Percentiles rank a stretch among this genome's conserved stretches.
Conservation (phyloP, 495 filamentous ascomycete species). For the Tuber umbilicatum region DNA sequence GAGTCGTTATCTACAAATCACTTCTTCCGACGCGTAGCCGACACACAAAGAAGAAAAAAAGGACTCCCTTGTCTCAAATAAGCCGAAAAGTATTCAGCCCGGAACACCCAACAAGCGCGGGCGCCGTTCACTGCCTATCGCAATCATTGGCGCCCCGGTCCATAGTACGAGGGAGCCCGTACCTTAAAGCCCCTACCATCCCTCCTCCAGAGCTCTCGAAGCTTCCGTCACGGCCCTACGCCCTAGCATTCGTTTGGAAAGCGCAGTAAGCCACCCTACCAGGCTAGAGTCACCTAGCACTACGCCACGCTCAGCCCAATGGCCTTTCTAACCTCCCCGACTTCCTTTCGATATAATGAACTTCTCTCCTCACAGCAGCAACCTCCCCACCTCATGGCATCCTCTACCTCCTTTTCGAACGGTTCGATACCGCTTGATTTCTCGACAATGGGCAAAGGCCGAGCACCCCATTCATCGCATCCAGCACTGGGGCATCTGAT, state of each 20-base stretch:
- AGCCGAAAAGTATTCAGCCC: not conserved
- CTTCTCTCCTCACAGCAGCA: constrained; percentile 22
- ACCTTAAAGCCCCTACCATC: not conserved
- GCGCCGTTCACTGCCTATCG: not conserved
- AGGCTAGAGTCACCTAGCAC: not conserved
- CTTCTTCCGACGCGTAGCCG: not conserved
- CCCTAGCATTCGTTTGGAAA: not conserved
- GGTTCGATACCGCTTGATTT: constrained; percentile 19
- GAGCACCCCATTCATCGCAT: constrained; percentile 26
- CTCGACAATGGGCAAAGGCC: constrained; percentile 20
- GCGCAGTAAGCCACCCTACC: not conserved
- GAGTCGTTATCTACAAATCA: constrained; percentile 4
- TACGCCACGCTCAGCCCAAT: constrained; percentile 10
- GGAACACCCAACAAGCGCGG: not conserved
- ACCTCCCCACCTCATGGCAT: constrained; percentile 25
- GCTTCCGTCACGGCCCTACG: not conserved
- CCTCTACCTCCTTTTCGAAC: constrained; percentile 29
- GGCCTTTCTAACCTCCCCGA: constrained; percentile 52
- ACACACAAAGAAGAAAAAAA: not conserved
- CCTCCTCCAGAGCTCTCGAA: not conserved
- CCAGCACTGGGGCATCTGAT: constrained; percentile 63
- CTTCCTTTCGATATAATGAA: constrained; percentile 55
- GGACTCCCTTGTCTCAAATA: not conserved
- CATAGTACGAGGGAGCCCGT: not conserved
- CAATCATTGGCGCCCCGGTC: not conserved